Evolutionary conservation across 441 rosid genomes (phyloP), one percentile per base, ranked within the genome.

Genomic region (Daphne laureola): DNA sequence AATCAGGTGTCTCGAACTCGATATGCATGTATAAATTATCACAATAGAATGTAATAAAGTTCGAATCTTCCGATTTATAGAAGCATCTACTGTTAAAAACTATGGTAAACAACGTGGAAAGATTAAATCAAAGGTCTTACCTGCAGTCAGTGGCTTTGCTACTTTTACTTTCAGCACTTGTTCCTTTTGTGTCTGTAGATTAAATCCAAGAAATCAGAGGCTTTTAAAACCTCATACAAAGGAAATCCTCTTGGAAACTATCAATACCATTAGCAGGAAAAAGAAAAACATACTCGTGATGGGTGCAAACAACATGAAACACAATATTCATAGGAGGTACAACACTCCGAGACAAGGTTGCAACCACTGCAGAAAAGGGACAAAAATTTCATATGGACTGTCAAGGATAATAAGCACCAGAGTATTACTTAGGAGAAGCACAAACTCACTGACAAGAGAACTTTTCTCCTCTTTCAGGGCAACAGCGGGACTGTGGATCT

Each of bases 281-380:
- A 27, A 46, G 16, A 1, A 49, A 35, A 17, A 45, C 62, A 59
- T 86, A 91, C 96, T 80, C 70, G 72, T 61, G 81, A 64, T 45
- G 97, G 97, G 66, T 80, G 68, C 53, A 79, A 75, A 67, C 98
- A 87, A 79, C 98, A 93, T 18, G 98, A 83, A 67, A 93, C 97
- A 50, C 97, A 92, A 71, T 58, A 86, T 43, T 89, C 98, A 68
- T 92, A 89, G 52, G 97, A 81, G 68, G 71, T 80, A 65, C 98
- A 93, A 59, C 97, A 93, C 66, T 78, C 84, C 17, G 95, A 80
- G 67, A 78, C 77, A 55, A 83, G 73, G 63, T 79, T 81, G 79
- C 98, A 93, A 66, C 96, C 96, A 48, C 95, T 89, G 72, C 57
- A 70, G 64, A 61, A 16, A 47, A 42, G 14, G 56, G 25, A 35